Conservation (phyloP, 208 protist genomes). For the Leishmania tarentolae region DNA sequence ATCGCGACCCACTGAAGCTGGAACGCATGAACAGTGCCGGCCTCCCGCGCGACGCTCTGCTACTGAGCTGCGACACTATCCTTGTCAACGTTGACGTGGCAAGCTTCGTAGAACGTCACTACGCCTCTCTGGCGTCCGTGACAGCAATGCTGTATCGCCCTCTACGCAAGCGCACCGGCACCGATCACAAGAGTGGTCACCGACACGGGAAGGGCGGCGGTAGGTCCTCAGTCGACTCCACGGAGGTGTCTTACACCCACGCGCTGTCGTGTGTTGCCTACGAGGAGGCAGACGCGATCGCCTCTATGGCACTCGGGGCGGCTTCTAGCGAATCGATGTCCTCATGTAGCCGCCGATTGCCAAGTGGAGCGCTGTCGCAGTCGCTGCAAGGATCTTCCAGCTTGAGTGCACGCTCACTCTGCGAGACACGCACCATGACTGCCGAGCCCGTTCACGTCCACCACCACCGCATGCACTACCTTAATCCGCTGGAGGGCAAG, state of each 20-base stretch:
- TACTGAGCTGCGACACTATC: slow-evolving; percentile 84
- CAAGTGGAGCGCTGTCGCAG: background rate
- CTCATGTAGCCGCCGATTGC: background rate
- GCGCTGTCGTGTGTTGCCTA: slow-evolving; percentile 63
- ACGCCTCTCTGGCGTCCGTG: slow-evolving; percentile 68
- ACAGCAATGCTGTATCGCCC: slow-evolving; percentile 75
- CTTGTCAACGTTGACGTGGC: slow-evolving; percentile 75
- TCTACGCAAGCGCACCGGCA: slow-evolving; percentile 24
- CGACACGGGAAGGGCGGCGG: slow-evolving; percentile 22
- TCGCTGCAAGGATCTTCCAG: background rate
- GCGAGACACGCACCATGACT: background rate
- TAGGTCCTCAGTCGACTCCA: slow-evolving; percentile 4
- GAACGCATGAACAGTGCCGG: slow-evolving; percentile 44
- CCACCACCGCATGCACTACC: slow-evolving; percentile 72
- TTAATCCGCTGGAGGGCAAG: slow-evolving; percentile 55
- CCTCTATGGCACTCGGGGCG: slow-evolving; percentile 13
- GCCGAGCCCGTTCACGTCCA: slow-evolving; percentile 14
- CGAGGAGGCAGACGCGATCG: slow-evolving; percentile 45
- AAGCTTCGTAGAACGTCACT: slow-evolving; percentile 75
- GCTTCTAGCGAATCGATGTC: slow-evolving; percentile 2
- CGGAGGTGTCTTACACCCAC: slow-evolving; percentile 44
- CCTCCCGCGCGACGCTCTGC: slow-evolving; percentile 63
- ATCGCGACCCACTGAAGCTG: slow-evolving; percentile 39
- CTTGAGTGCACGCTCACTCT: background rate
- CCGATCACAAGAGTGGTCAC: slow-evolving; percentile 1